Evolutionary conservation across 169 alveolate species (phyloP).

Genomic region (Cyclospora cayetanensis): DNA sequence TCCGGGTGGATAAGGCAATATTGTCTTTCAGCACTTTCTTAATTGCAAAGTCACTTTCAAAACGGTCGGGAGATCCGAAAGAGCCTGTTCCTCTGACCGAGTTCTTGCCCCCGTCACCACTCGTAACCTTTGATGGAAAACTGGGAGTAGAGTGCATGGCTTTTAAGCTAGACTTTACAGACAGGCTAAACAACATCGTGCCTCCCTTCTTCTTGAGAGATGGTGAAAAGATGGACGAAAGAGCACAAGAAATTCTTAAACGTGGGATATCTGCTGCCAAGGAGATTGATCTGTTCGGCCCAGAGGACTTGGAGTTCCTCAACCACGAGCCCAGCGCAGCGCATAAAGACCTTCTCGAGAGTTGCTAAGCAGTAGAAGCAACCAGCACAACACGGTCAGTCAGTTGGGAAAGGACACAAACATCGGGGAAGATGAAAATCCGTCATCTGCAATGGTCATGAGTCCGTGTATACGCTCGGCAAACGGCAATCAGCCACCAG

Average conservation of each 20-base stretch:
- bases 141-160: constrained; percentile 1
- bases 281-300: constrained; percentile 7
- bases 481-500: too few relatives aligned
- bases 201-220: background rate
- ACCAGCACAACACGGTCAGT: too few relatives aligned
- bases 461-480: too few relatives aligned
- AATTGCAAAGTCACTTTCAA: too few relatives aligned
- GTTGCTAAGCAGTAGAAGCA: too few relatives aligned
- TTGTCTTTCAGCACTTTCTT: background rate
- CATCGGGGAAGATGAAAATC: too few relatives aligned
- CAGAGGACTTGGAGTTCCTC: too few relatives aligned
- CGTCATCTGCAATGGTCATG: too few relatives aligned
- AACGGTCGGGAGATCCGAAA: too few relatives aligned
- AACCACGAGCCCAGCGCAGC: too few relatives aligned
- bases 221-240: background rate
- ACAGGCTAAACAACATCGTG: background rate
- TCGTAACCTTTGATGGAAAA: background rate
- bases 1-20: background rate
- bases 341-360: too few relatives aligned
- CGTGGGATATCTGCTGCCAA: background rate
- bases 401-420: too few relatives aligned
- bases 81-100: background rate
- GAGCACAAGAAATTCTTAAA: background rate
- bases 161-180: background rate
- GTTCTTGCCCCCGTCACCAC: constrained; percentile 24